Evolutionary conservation across 345 rosid species (phyloP), one percentile per base, ranked within the genome.

Genomic region (Citrus mangshanensis): DNA sequence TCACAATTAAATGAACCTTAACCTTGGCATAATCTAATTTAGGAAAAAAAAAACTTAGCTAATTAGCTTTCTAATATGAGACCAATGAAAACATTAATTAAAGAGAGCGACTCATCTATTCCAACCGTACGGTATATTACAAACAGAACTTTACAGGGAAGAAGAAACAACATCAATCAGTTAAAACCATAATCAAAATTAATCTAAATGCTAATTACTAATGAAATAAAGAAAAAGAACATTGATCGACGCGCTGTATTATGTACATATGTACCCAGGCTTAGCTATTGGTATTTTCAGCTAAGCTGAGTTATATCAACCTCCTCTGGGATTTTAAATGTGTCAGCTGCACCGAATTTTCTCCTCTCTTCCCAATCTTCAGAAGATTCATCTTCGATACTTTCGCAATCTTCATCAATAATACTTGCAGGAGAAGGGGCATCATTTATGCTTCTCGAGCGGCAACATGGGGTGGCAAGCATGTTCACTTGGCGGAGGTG

Each of bases 321-420:
- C 16, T 68, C 88, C 51, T 88, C 91, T 0, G 91, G 89, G 42
- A 89, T 18, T 79, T 69, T 87, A 70, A 92, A 92, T 7, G 89
- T 84, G 59, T 78, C 89, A 14, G 96, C 92, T 16, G 95, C 92
- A 9, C 93, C 95, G 19, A 92, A 87, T 85, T 90, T 92, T 72
- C 91, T 85, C 51, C 85, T 35, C 61, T 90, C 92, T 80, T 89
- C 92, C 77, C 67, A 74, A 77, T 75, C 88, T 25, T 88, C 85
- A 0, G 70, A 28, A n/a, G 72, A 55, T 25, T 84, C 88, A 8
- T 80, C 90, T 27, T 87, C 91, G 1, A 59, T 21, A 54, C 76
- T 77, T 18, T 79, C 72, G 9, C 64, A 68, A 0, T 81, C 80
- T 1, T 82, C 83, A 0, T 84, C 84, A 0, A 25, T 21, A 60